Evolutionary conservation across 108 stramenopile species (phyloP).

Genomic region (Cyclotella choctawhatcheeana): DNA sequence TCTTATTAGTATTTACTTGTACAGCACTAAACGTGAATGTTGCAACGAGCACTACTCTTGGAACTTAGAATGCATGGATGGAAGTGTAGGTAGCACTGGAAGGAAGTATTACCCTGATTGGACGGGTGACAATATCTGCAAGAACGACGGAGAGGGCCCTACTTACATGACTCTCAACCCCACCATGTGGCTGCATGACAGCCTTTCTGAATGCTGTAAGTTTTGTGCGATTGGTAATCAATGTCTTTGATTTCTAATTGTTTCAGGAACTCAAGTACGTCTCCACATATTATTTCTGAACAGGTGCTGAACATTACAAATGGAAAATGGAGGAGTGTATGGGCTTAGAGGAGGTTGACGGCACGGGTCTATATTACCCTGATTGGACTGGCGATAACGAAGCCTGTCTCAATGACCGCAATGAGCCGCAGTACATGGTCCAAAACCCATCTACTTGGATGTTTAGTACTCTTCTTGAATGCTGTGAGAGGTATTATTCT

Average conservation of each 20-base stretch:
- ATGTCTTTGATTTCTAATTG: no score
- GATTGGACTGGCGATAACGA: conserved; percentile 7
- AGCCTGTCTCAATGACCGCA: background rate
- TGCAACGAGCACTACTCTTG: conserved; percentile 11
- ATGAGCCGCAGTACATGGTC: conserved; percentile 6
- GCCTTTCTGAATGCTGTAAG: background rate
- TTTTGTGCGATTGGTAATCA: no score
- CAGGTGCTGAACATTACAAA: background rate
- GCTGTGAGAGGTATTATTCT: conserved; percentile 5
- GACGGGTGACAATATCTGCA: conserved; percentile 1
- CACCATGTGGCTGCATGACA: conserved; percentile 3
- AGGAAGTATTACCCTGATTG: conserved; percentile 10
- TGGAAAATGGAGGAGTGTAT: background rate
- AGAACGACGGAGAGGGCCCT: conserved; percentile 10
- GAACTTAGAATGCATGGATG: conserved; percentile 13
- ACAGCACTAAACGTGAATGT: background rate
- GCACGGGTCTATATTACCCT: background rate
- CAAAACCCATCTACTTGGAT: background rate
- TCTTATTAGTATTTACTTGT: background rate
- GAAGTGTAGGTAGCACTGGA: background rate
- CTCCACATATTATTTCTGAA: no score
- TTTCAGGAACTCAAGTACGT: no score
- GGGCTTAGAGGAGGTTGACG: no score
- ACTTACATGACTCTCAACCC: background rate
- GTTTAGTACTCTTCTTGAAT: background rate